Evolutionary conservation across 2,329 filamentous ascomycete species (phyloP).

Genomic region (Chaetomium strumarium): DNA sequence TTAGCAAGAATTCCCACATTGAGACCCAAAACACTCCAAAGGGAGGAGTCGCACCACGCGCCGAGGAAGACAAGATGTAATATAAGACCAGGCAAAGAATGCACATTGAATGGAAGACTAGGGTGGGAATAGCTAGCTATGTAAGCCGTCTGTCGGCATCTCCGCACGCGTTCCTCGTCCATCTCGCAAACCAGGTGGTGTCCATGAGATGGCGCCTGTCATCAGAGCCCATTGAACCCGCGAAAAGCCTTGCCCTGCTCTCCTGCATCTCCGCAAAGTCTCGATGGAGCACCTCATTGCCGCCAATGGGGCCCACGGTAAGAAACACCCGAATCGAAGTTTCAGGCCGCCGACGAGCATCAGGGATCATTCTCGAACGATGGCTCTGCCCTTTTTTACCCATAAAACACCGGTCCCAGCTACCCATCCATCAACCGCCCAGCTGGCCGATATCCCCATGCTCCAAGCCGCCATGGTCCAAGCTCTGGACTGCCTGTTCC

Average conservation of each 20-base stretch:
- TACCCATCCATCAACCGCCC: slow-evolving; percentile 2
- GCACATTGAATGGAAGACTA: slow-evolving; percentile 12
- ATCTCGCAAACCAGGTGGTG: background rate
- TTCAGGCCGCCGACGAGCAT: background rate
- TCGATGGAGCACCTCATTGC: background rate
- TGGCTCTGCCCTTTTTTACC: background rate
- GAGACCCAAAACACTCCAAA: no score
- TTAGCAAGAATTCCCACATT: no score
- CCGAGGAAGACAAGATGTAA: background rate
- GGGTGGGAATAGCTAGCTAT: slow-evolving; percentile 9
- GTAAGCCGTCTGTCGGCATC: slow-evolving; percentile 9
- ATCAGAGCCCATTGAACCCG: no score
- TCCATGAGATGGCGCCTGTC: no score
- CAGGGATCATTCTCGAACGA: background rate
- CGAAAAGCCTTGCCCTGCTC: no score
- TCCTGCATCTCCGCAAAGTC: background rate
- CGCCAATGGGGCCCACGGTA: background rate
- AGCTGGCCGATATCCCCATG: slow-evolving; percentile 8
- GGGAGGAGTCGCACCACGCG: no score
- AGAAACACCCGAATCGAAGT: background rate
- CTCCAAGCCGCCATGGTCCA: background rate
- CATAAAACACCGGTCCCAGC: background rate
- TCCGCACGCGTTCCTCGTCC: background rate
- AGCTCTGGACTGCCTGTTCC: slow-evolving; percentile 15
- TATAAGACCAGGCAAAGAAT: slow-evolving; percentile 3